A percentile compares a stretch with the other conserved stretches of the same genome.
These are phyloP conservation scores for Talaromyces trachyspermus DNA, from an alignment of 495 filamentous ascomycete species.

Conservation along the genomic window DNA sequence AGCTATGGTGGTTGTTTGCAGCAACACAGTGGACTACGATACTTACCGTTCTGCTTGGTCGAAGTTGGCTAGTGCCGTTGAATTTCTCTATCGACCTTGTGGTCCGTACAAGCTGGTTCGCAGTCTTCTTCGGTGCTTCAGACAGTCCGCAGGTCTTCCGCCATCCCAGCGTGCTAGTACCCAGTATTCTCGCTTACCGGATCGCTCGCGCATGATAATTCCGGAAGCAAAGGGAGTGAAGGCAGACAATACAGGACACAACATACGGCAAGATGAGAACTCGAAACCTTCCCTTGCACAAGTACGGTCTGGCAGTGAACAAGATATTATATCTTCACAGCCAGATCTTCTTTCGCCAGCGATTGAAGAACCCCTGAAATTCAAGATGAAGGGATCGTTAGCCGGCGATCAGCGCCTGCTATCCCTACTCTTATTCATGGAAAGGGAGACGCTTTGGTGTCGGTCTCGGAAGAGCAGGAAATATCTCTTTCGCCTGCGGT, in stretches of 20 bases:
- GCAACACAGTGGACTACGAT: constrained; percentile 26
- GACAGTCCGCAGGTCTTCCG: constrained; percentile 11
- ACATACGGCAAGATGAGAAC: not conserved
- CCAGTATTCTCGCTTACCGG: not conserved
- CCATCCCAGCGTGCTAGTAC: constrained; percentile 9
- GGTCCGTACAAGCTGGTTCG: constrained; percentile 61
- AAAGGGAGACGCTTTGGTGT: not conserved
- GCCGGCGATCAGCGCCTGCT: constrained; percentile 5
- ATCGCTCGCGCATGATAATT: not conserved
- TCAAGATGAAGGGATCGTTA: not conserved
- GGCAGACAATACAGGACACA: not conserved
- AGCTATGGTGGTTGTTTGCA: constrained; percentile 31
- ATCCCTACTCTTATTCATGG: not conserved
- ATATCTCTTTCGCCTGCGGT: not conserved
- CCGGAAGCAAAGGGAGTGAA: constrained; percentile 1
- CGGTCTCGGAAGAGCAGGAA: not conserved
- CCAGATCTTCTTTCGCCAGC: not conserved
- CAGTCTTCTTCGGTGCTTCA: constrained; percentile 32
- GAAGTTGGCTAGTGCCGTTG: constrained; percentile 26
- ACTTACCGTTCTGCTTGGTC: constrained; percentile 23
- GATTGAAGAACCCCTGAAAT: not conserved
- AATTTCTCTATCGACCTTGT: constrained; percentile 45
- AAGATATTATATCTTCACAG: not conserved
- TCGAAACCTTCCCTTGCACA: not conserved
- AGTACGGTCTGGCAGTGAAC: constrained; percentile 1